Evolutionary conservation across 352 stramenopile species (phyloP), one percentile per base, ranked within the genome.

Genomic region (Phytophthora pluvialis): DNA sequence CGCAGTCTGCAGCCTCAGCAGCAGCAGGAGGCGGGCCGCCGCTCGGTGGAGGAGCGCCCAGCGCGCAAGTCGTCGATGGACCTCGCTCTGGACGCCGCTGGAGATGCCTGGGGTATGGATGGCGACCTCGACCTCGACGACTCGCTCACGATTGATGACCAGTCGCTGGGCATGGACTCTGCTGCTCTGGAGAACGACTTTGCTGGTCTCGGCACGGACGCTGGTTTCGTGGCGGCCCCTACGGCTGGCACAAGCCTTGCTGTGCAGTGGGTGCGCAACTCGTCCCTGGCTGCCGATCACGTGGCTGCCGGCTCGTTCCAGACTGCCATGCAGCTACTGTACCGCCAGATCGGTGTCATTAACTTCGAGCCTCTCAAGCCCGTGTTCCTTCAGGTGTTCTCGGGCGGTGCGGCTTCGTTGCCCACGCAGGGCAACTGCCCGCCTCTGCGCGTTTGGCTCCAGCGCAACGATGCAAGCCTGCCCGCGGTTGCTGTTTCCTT

Each of bases 291-390:
- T 38, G 97, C 96, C 8, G 97, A 99, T 81, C 98, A 99, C 72
- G 93, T 96, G 29, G 97, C 97, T 21, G 98, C 97, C 31, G 98
- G 98, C 6, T 96, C 88, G 40, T 97, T 99, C 45, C 87, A 97
- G 59, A 98, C 96, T 18, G 96, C 97, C 11, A 98, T 99, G 93
- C 94, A 99, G 72, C 75, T 99, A 46, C 85, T 99, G 58, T 97
- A 99, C 75, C 90, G 98, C 18, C 98, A 99, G 85, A 99, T 99
- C 71, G 98, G 98, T 32, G 95, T 98, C 1, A 97, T 98, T 61
- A 98, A 99, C 71, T 99, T 99, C 60, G 86, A 91, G 55, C 84
- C 91, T n/a, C 77, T 99, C 32, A 97, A 98, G 80, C 73, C 84
- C 1, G 80, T 91, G 45, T 97, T 98, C 67, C 53, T 97, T 46